Evolutionary conservation across 2,329 filamentous ascomycete genomes (phyloP).

Genomic region (Diaporthe destruens): DNA sequence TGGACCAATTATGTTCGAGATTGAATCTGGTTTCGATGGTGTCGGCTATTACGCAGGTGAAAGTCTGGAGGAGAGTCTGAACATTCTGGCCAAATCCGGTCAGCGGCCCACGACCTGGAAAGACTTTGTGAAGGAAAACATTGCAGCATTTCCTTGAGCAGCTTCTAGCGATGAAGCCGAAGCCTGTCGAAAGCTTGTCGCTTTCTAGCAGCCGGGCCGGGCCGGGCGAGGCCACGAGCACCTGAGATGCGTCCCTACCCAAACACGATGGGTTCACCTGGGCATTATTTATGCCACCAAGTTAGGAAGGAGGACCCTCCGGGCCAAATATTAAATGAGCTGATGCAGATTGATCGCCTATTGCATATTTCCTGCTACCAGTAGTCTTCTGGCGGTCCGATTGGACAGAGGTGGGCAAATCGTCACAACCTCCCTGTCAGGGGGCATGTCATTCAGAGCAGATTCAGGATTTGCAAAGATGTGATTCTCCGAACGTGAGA

Average conservation of each 20-base stretch:
- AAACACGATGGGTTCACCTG: not conserved
- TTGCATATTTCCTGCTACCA: not conserved
- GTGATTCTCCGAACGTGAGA: no score
- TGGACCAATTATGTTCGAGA: no score
- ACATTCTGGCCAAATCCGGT: no score
- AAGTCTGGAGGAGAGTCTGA: no score
- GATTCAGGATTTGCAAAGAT: not conserved
- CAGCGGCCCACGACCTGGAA: not conserved
- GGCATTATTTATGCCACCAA: conserved; percentile 1
- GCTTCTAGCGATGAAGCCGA: no score
- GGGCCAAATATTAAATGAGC: not conserved
- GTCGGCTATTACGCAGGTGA: no score
- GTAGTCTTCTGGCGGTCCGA: not conserved
- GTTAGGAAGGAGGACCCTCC: not conserved
- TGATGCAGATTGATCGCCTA: not conserved
- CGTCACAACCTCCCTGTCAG: not conserved
- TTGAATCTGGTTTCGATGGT: no score
- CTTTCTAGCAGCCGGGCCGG: not conserved
- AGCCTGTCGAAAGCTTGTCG: conserved; percentile 16
- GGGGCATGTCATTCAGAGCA: not conserved
- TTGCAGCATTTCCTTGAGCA: no score
- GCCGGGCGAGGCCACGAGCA: no score
- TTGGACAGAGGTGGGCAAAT: not conserved
- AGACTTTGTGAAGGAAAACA: not conserved
- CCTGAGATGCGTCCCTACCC: not conserved